phyloP scores from a whole-genome alignment of 768 basidiomycete species.

The Psilocybe sp. region DNA sequence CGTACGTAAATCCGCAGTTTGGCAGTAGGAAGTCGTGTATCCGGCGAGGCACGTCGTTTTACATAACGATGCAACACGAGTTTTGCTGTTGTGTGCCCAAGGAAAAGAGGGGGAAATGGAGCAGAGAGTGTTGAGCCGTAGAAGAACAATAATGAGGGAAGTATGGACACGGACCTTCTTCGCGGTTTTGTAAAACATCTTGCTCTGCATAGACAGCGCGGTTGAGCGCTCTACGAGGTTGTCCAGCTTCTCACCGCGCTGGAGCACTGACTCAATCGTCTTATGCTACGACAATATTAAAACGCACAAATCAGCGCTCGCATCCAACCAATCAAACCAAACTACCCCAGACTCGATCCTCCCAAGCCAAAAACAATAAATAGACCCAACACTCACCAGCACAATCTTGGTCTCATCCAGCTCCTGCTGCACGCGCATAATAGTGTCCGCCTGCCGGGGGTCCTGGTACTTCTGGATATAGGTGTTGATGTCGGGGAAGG shows the following conservation, averaged over 20 bases:
- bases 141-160: neutral
- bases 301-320: neutral
- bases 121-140: neutral
- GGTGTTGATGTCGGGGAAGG: conserved; percentile 70
- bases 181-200: conserved; percentile 99
- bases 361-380: neutral
- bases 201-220: conserved; percentile 83
- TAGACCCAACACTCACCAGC: conserved; percentile 55
- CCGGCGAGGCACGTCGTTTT: conserved; percentile 9
- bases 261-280: conserved; percentile 95
- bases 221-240: conserved; percentile 93
- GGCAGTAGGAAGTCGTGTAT: too few relatives aligned
- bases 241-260: conserved; percentile 95
- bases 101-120: conserved; percentile 9
- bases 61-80: conserved; percentile 90
- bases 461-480: conserved; percentile 96
- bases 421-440: conserved; percentile 98
- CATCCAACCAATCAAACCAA: neutral
- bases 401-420: conserved; percentile 99
- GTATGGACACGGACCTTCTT: conserved; percentile 73
- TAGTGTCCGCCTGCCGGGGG: conserved; percentile 93
- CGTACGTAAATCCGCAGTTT: too few relatives aligned
- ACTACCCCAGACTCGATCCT: too few relatives aligned
- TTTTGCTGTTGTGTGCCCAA: conserved; percentile 71
- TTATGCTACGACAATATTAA: conserved; percentile 73